These are phyloP conservation scores for Dryas octopetala DNA, from an alignment of 306 rosid species.

Conservation along the genomic window DNA sequence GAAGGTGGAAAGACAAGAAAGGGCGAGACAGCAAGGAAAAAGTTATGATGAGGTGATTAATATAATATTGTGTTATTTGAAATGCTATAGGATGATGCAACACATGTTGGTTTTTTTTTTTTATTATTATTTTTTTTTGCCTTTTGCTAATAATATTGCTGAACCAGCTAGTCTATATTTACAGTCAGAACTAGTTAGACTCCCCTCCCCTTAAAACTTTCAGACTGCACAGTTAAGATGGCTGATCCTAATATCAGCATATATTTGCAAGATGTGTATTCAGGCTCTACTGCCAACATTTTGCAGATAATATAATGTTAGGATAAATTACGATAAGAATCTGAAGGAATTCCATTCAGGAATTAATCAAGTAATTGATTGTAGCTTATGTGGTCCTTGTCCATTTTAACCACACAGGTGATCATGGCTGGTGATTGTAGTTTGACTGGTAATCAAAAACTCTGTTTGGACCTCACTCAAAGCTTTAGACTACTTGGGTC, in stretches of 20 bases:
- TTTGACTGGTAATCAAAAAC: no score
- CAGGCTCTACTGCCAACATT: no score
- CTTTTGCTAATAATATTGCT: not conserved
- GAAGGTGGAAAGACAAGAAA: constrained; percentile 73
- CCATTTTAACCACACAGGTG: no score
- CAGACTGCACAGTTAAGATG: not conserved
- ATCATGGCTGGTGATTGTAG: no score
- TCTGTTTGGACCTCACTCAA: no score
- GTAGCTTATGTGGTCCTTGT: no score
- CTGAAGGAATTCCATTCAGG: not conserved
- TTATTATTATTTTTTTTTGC: not conserved
- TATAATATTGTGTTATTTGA: not conserved
- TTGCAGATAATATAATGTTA: not conserved
- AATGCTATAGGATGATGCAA: not conserved
- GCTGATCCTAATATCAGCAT: not conserved
- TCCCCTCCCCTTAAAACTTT: no score
- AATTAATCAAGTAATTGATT: not conserved
- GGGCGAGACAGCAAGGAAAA: constrained; percentile 89
- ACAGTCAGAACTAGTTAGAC: no score
- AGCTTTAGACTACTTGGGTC: no score
- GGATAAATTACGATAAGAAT: not conserved
- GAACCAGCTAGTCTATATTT: not conserved
- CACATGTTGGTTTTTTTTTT: not conserved
- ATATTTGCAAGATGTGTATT: not conserved
- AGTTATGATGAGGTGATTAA: constrained; percentile 78